Evolutionary conservation across 1,284 basidiomycete genomes (phyloP), one percentile per base, ranked within the genome.

Genomic region (Trichosporon sp.): DNA sequence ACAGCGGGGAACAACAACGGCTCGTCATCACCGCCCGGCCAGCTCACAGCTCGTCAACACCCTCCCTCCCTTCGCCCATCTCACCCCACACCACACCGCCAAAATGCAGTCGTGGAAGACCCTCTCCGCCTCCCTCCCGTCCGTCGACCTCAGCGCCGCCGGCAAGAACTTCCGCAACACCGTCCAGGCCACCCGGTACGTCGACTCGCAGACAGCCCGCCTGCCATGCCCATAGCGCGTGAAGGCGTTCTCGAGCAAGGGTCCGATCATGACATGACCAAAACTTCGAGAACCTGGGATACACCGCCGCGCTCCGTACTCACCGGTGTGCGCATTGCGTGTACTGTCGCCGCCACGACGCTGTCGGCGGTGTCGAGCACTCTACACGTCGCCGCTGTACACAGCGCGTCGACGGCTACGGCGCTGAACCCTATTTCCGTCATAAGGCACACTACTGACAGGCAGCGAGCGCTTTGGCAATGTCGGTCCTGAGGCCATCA

Each of bases 401-500:
- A 34, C 47, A 23, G 47, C 47, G 47, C 47, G 47, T 25, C 47
- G 47, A 51, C 21, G 21, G 18, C 44, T n/a, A n/a, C 44, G 8
- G 47, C 9, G n/a, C 47, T 25, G 23, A 51, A 51, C 47, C 47
- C 47, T 51, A 51, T 51, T 25, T 51, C 47, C 47, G 21, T 51
- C 47, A 51, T 25, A 51, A 51, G 47, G 47, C 47, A 51, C 47
- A 51, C 18, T 23, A 25, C 66, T 72, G 47, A 72, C 70, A 21
- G 38, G 29, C 70, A 86, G 87, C 75, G 96, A 99, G 84, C 88
- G 91, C 65, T 87, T 98, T 3, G 96, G 96, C 29, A 90, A 93
- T 76, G 88, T 97, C 68, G 88, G 92, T 15, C 87, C 91, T 23
- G 93, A 94, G 71, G 95, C 96, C 76, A 96, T 99, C 79, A 99